Conservation (phyloP, 495 filamentous ascomycete genomes). For the Parmelia sp. region DNA sequence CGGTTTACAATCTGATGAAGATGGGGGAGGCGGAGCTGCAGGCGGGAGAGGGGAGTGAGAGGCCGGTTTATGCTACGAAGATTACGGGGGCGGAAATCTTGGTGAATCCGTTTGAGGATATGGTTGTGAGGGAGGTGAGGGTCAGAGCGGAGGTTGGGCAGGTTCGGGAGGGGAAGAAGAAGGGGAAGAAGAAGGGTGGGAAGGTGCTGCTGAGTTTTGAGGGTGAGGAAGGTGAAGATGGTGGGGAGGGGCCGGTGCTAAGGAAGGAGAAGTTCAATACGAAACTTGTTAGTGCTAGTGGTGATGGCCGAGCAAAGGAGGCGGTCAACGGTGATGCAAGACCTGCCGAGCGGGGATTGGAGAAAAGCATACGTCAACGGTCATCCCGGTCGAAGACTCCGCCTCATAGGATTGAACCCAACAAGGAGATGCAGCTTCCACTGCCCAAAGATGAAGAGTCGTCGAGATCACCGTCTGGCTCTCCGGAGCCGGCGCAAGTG, state of each 20-base stretch:
- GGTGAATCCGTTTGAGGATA: constrained; percentile 83
- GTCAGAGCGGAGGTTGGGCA: constrained; percentile 35
- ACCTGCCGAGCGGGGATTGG: constrained; percentile 29
- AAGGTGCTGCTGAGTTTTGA: constrained; percentile 88
- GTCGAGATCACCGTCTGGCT: constrained; percentile 42
- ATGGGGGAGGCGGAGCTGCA: constrained; percentile 82
- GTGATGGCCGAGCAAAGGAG: constrained; percentile 31
- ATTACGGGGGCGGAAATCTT: constrained; percentile 75
- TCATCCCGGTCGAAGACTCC: constrained; percentile 23
- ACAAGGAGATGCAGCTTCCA: constrained; percentile 41
- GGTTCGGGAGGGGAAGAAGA: constrained; percentile 42
- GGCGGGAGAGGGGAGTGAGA: constrained; percentile 60
- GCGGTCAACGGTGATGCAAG: constrained; percentile 24
- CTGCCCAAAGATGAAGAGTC: constrained; percentile 46
- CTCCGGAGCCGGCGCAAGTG: constrained; percentile 37
- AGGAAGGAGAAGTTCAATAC: constrained; percentile 93
- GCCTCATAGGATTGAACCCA: constrained; percentile 31
- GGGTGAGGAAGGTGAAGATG: constrained; percentile 68
- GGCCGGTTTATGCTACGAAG: constrained; percentile 79
- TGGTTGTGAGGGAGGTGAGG: constrained; percentile 62
- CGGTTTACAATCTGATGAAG: constrained; percentile 89
- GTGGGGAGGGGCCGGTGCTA: constrained; percentile 48
- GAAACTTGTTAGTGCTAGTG: constrained; percentile 62
- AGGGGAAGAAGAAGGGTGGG: constrained; percentile 70
- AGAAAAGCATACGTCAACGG: constrained; percentile 24